phyloP scores from a whole-genome alignment of 1,284 basidiomycete genomes.

The Caloboletus firmus region DNA sequence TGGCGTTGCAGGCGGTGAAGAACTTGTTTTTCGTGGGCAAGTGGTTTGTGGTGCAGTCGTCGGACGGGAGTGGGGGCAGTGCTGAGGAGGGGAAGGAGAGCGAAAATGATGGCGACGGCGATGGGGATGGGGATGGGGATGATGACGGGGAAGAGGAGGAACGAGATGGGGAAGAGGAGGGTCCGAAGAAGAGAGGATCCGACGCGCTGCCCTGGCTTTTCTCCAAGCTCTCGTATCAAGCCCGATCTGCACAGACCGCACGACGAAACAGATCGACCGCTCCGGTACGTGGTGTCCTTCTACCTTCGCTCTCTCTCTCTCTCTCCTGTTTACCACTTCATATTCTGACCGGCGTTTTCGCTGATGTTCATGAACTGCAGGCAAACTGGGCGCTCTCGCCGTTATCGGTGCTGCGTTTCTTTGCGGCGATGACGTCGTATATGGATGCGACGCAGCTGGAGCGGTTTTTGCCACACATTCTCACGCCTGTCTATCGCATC shows the following conservation, averaged over 20 bases:
- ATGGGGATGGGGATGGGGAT: conserved; percentile 20
- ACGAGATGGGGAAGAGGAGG: conserved; percentile 18
- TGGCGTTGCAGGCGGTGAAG: conserved; percentile 89
- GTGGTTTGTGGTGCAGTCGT: conserved; percentile 55
- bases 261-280: conserved; percentile 54
- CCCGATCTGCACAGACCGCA: conserved; percentile 70
- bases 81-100: conserved; percentile 18
- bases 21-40: conserved; percentile 92
- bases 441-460: conserved; percentile 62
- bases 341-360: not conserved
- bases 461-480: conserved; percentile 78
- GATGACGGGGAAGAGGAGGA: too few relatives aligned
- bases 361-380: conserved; percentile 36
- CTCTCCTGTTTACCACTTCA: too few relatives aligned
- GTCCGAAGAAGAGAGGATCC: conserved; percentile 33
- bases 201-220: conserved; percentile 90
- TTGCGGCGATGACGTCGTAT: conserved; percentile 83
- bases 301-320: not conserved
- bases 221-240: conserved; percentile 89
- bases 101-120: not conserved
- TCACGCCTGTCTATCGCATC: conserved; percentile 86
- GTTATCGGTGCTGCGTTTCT: conserved; percentile 84
- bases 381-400: conserved; percentile 80
- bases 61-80: not conserved
- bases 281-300: conserved; percentile 37